Base-by-base conservation (phyloP, 371 early-diverging fungal genomes). In the Chytridiales sp. region DNA sequence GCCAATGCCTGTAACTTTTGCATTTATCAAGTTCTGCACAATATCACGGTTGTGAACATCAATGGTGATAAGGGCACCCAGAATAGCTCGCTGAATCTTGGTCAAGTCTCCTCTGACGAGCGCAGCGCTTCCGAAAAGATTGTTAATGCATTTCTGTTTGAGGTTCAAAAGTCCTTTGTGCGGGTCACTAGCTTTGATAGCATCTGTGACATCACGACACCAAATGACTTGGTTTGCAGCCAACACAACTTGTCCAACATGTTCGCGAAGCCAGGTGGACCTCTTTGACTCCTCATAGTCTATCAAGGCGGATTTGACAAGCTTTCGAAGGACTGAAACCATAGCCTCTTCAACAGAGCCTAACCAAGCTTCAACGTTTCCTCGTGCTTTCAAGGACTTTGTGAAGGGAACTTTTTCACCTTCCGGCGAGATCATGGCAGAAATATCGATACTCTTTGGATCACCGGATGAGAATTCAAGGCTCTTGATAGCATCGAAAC, bases 41-140 rank as follows among this genome's bases (percentile, higher is more conserved):
- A 76, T 76, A 57, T 76, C 76, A 49, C 76, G 66, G 55, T 73
- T 73, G 55, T 76, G 76, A 1, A 76, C 76, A 56, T 76, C 76
- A 27, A 72, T 73, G 30, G 76, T 76, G 44, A 76, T 76, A 17
- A 76, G 51, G 1, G 76, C 76, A n/a, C 76, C 72, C 32, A 76
- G 39, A 53, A 71, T 73, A 1, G 69, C 68, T 47, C 76, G 34
- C 44, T 76, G 73, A 34, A 73, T 67, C 44, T 68, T 70, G 1
- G 70, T 69, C 27, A 76, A 51, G 24, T 76, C 72, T 17, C 76
- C 73, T 9, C 76, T 60, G 30, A 73, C 76, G 0, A 76, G 53
- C 22, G 61, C 58, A 6, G 76, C 76, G 1, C 69, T 44, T 13
- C 68, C 68, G 48, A 63, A 51, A 22, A 76, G 56, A 29, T 67